phyloP scores from a whole-genome alignment of 2,329 filamentous ascomycete species.

The Alternaria novae-zelandiae region DNA sequence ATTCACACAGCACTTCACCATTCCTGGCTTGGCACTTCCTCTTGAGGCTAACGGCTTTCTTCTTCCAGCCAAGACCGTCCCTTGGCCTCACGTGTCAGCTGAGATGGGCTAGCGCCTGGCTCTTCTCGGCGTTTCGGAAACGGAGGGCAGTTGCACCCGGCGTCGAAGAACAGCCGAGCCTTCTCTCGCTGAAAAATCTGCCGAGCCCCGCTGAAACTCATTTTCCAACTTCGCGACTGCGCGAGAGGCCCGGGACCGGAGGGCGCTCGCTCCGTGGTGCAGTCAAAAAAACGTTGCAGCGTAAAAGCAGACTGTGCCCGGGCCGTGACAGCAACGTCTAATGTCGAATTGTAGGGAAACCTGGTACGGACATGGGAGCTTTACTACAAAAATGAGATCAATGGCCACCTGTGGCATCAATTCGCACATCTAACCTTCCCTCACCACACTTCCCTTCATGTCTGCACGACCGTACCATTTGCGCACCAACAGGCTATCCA shows the following conservation, averaged over 20 bases:
- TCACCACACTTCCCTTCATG: not conserved
- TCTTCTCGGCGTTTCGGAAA: not conserved
- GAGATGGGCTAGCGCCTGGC: conserved; percentile 2
- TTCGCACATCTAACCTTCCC: not conserved
- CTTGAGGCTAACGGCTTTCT: conserved; percentile 26
- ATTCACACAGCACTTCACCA: conserved; percentile 11
- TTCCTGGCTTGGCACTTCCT: conserved; percentile 28
- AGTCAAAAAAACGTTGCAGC: not conserved
- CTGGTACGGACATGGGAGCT: not conserved
- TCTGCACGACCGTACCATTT: not conserved
- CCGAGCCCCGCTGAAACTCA: not conserved
- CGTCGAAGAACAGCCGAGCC: not conserved
- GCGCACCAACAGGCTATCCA: not conserved
- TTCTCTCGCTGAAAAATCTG: not conserved
- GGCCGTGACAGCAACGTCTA: not conserved
- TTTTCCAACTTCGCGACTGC: not conserved
- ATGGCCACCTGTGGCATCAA: not conserved
- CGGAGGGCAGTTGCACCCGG: not conserved
- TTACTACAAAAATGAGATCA: not conserved
- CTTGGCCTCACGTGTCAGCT: conserved; percentile 24
- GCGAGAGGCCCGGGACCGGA: not conserved
- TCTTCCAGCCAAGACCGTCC: conserved; percentile 17
- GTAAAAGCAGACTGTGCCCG: not conserved
- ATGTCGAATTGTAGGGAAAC: not conserved
- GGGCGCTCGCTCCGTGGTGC: not conserved